Percentiles rank a stretch among this genome's conserved stretches.
Evolutionary conservation across 257 asterid species (phyloP).

Genomic region (Rubia yunnanensis): DNA sequence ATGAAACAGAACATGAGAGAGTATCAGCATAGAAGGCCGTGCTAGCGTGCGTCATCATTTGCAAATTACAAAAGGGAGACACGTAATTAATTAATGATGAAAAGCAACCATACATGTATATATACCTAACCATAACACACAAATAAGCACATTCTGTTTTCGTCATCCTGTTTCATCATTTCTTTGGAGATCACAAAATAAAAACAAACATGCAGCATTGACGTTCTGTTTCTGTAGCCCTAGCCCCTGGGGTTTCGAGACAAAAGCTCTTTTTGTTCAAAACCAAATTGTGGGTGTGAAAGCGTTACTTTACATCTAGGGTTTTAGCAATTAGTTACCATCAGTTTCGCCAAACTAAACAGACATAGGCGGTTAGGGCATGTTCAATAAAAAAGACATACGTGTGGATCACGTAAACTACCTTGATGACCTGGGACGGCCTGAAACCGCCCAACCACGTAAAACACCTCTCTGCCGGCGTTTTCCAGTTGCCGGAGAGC

Average conservation of each 20-base stretch:
- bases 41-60: constrained; percentile 6
- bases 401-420: constrained; percentile 4
- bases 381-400: not conserved
- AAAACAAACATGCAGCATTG: not conserved
- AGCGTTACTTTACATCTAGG: not conserved
- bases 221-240: too few species aligned
- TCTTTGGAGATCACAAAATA: not conserved
- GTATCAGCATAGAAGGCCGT: constrained; percentile 5
- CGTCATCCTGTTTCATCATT: not conserved
- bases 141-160: not conserved
- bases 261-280: not conserved
- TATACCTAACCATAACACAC: constrained; percentile 16
- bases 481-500: constrained; percentile 75
- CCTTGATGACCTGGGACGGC: constrained; percentile 84
- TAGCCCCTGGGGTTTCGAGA: not conserved
- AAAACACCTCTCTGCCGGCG: constrained; percentile 90
- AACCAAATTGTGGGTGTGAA: not conserved
- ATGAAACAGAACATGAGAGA: not conserved
- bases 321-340: constrained; percentile 9
- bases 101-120: constrained; percentile 26
- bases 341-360: not conserved
- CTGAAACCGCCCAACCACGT: constrained; percentile 91
- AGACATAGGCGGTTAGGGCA: not conserved
- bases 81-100: constrained; percentile 17
- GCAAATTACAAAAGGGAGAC: not conserved